Evolutionary conservation across 805 yeast genomes (phyloP).

Genomic region (Metschnikowia henanensis): DNA sequence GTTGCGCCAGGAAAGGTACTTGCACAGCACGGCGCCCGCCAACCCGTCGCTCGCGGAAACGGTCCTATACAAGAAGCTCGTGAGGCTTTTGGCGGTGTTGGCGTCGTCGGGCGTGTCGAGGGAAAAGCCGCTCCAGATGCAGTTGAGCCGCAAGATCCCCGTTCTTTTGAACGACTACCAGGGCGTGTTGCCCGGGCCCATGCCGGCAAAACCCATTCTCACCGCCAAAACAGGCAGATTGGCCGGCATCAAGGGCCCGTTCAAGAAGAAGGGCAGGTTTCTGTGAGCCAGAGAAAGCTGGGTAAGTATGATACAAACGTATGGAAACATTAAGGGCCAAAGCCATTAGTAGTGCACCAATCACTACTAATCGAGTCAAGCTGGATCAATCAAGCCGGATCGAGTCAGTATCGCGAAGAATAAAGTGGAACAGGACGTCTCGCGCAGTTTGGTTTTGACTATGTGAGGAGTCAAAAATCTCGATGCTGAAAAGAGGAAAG

Average conservation of each 20-base stretch:
- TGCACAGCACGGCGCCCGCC: constrained; percentile 26
- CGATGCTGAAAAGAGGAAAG: no score
- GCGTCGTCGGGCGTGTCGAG: constrained; percentile 29
- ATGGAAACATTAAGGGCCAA: no score
- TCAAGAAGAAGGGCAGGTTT: constrained; percentile 32
- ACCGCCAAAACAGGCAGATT: constrained; percentile 27
- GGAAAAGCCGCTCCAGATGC: constrained; percentile 27
- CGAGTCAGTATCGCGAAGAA: no score
- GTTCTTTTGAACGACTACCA: constrained; percentile 69
- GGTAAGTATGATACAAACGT: no score
- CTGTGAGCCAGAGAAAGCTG: no score
- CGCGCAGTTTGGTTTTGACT: no score
- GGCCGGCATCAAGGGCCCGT: constrained; percentile 40
- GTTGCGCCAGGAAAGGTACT: constrained; percentile 41
- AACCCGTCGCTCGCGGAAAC: constrained; percentile 29
- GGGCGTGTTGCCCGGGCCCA: constrained; percentile 74
- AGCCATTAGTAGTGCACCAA: no score
- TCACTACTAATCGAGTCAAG: no score
- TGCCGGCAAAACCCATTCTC: constrained; percentile 23
- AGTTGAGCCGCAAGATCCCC: constrained; percentile 52
- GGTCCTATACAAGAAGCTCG: constrained; percentile 29
- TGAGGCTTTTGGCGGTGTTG: constrained; percentile 32
- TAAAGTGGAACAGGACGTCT: no score
- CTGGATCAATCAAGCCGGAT: no score
- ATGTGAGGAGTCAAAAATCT: no score